Evolutionary conservation across 2,329 filamentous ascomycete species (phyloP).

Genomic region (Achaetomium macrosporum): DNA sequence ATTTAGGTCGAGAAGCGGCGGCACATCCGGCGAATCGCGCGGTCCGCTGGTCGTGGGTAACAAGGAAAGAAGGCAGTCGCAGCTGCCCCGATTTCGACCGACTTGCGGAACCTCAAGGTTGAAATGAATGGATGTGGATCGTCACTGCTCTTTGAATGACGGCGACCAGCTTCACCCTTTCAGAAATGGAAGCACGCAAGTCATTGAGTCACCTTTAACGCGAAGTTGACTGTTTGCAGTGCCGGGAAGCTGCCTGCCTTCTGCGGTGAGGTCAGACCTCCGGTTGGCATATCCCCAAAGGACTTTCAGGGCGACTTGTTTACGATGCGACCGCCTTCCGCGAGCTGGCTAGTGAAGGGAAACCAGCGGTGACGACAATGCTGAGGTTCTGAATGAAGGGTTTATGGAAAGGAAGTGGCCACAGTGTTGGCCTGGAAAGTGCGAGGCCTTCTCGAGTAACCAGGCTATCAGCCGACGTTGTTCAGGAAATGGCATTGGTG

Average conservation of each 20-base stretch:
- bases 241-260: slow-evolving; percentile 13
- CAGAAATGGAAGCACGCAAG: not conserved
- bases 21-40: not conserved
- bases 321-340: not conserved
- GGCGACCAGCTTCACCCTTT: slow-evolving; percentile 1
- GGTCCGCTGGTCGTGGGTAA: not conserved
- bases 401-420: not conserved
- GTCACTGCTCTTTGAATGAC: slow-evolving; percentile 5
- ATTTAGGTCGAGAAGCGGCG: not conserved
- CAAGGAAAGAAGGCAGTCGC: slow-evolving; percentile 4
- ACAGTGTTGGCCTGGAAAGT: not conserved
- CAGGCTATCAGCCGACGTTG: not conserved
- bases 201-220: not conserved
- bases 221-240: slow-evolving; percentile 8
- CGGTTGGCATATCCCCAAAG: slow-evolving; percentile 13
- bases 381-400: not conserved
- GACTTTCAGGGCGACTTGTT: not conserved
- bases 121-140: not conserved
- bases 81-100: not conserved
- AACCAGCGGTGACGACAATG: not conserved
- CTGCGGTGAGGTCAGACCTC: slow-evolving; percentile 16
- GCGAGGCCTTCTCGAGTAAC: slow-evolving; percentile 5
- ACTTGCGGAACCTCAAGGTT: not conserved
- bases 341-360: not conserved
- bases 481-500: not conserved